phyloP scores from a whole-genome alignment of 2,329 filamentous ascomycete species.

The Aspergillus cejpii region DNA sequence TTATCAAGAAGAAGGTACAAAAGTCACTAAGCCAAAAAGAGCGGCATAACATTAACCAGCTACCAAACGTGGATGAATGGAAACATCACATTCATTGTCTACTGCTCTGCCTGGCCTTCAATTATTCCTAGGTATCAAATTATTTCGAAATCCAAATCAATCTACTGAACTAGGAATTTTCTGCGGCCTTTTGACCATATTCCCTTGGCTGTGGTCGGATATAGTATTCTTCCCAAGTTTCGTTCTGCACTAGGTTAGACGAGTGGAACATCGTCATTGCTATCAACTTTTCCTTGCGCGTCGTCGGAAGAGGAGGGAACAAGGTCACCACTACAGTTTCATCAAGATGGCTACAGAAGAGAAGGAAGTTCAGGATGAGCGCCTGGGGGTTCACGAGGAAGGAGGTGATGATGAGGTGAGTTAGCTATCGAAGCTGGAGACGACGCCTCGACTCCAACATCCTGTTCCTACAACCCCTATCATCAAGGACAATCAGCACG shows the following conservation, averaged over 20 bases:
- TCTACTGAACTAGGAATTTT: background rate
- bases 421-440: slow-evolving; percentile 4
- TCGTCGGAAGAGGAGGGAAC: background rate
- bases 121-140: background rate
- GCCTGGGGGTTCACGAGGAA: slow-evolving; percentile 35
- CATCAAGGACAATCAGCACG: slow-evolving; percentile 5
- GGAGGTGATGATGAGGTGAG: slow-evolving; percentile 43
- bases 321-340: slow-evolving; percentile 1
- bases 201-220: background rate
- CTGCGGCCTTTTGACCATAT: background rate
- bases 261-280: slow-evolving; percentile 13
- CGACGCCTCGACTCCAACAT: background rate
- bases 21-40: slow-evolving; percentile 26
- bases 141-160: background rate
- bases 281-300: slow-evolving; percentile 9
- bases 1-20: no score
- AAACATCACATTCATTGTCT: slow-evolving; percentile 15
- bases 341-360: slow-evolving; percentile 33
- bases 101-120: slow-evolving; percentile 9
- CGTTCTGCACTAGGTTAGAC: slow-evolving; percentile 11
- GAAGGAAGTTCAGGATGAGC: slow-evolving; percentile 34
- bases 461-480: background rate
- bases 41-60: slow-evolving; percentile 21
- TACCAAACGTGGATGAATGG: slow-evolving; percentile 22
- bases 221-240: slow-evolving; percentile 12